phyloP scores from a whole-genome alignment of 1,284 basidiomycete species.

The Tylopilus sp. region DNA sequence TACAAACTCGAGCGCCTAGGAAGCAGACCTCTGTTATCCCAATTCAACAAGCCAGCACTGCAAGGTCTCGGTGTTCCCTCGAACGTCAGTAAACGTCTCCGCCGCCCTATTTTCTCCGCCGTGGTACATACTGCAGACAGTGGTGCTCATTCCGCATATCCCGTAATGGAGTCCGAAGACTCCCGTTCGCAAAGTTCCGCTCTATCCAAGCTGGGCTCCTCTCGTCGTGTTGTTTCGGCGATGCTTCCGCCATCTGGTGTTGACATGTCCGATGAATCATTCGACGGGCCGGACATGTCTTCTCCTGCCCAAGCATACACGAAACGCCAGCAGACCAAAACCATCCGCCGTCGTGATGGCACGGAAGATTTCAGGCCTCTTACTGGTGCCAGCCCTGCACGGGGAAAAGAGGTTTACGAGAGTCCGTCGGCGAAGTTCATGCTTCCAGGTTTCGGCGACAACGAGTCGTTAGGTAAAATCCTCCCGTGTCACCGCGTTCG shows the following conservation, averaged over 20 bases:
- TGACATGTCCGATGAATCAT: conserved; percentile 56
- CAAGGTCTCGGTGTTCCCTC: conserved; percentile 59
- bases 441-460: conserved; percentile 80
- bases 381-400: conserved; percentile 54
- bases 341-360: conserved; percentile 70
- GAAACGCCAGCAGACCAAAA: conserved; percentile 67
- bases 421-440: conserved; percentile 56
- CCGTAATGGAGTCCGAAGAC: conserved; percentile 32
- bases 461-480: conserved; percentile 89
- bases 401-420: conserved; percentile 43
- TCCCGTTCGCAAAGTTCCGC: conserved; percentile 17
- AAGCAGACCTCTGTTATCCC: conserved; percentile 42
- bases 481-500: conserved; percentile 91
- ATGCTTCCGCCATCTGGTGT: conserved; percentile 51
- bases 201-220: conserved; percentile 39
- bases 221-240: conserved; percentile 72
- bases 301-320: conserved; percentile 76
- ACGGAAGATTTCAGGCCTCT: conserved; percentile 73
- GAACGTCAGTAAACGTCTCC: conserved; percentile 52
- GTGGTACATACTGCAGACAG: conserved; percentile 47
- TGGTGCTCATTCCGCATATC: conserved; percentile 42
- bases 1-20: conserved; percentile 60
- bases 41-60: conserved; percentile 53
- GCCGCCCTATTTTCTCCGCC: conserved; percentile 66
- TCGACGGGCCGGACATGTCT: conserved; percentile 62